Conservation (phyloP, 2,329 filamentous ascomycete species). For the Penicillium sclerotigenum region DNA sequence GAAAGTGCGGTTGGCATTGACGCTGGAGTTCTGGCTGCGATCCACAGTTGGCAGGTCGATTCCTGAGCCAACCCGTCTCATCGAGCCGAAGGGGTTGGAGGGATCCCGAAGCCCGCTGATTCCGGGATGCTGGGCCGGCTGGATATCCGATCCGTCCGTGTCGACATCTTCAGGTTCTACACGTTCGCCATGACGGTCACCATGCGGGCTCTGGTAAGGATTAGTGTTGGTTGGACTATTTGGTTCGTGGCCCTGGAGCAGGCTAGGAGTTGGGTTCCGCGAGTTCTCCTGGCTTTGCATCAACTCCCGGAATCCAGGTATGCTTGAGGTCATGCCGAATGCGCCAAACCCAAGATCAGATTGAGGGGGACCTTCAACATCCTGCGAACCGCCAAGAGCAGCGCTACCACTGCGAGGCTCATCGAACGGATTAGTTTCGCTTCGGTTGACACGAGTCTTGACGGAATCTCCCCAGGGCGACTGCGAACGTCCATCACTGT, state of each 20-base stretch:
- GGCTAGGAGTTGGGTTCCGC: slow-evolving; percentile 54
- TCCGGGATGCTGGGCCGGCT: slow-evolving; percentile 50
- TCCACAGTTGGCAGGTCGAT: slow-evolving; percentile 67
- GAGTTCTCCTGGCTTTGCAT: slow-evolving; percentile 57
- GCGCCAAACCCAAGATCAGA: slow-evolving; percentile 56
- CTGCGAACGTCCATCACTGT: slow-evolving; percentile 45
- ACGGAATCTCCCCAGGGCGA: slow-evolving; percentile 52
- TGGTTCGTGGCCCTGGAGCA: slow-evolving; percentile 59
- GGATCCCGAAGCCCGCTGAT: slow-evolving; percentile 55
- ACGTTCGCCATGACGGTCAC: slow-evolving; percentile 52
- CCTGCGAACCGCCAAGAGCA: slow-evolving; percentile 70
- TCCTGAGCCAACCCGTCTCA: slow-evolving; percentile 53
- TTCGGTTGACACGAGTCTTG: slow-evolving; percentile 48
- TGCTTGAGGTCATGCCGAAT: slow-evolving; percentile 59
- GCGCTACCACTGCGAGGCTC: slow-evolving; percentile 59
- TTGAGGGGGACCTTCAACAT: slow-evolving; percentile 46
- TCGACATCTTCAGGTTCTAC: slow-evolving; percentile 62
- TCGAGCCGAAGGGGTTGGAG: slow-evolving; percentile 52
- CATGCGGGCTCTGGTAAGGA: slow-evolving; percentile 86
- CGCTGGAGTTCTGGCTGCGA: slow-evolving; percentile 88
- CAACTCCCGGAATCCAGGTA: slow-evolving; percentile 56
- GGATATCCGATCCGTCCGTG: slow-evolving; percentile 53
- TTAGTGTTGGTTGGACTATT: slow-evolving; percentile 94
- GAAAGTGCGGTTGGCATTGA: slow-evolving; percentile 69
- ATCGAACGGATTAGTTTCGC: slow-evolving; percentile 51